These are phyloP conservation scores for Rhypophila decipiens DNA, from an alignment of 495 filamentous ascomycete genomes.

Conservation along the genomic window DNA sequence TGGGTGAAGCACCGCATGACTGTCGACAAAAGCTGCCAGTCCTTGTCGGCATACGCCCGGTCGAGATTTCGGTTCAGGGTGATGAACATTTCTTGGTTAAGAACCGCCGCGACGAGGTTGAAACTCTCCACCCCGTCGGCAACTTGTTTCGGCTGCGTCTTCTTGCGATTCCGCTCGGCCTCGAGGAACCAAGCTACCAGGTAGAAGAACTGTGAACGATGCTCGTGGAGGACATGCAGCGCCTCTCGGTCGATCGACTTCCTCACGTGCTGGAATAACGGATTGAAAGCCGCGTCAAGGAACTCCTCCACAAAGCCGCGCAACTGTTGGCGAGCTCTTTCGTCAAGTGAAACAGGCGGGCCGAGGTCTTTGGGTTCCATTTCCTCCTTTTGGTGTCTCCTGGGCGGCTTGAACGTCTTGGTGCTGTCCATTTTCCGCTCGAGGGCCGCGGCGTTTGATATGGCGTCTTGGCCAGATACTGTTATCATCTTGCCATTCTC, in stretches of 20 bases:
- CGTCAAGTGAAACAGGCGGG: constrained; percentile 58
- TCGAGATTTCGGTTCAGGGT: constrained; percentile 80
- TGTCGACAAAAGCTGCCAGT: constrained; percentile 79
- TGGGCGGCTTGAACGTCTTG: constrained; percentile 85
- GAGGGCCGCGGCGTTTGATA: constrained; percentile 66
- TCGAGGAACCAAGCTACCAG: constrained; percentile 90
- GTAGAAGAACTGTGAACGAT: constrained; percentile 83
- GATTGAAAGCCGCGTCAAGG: constrained; percentile 92
- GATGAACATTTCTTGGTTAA: constrained; percentile 90
- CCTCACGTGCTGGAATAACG: constrained; percentile 77
- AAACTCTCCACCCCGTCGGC: constrained; percentile 68
- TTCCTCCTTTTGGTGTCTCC: constrained; percentile 54
- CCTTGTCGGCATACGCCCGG: constrained; percentile 67
- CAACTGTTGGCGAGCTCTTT: constrained; percentile 63
- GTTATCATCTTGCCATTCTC: constrained; percentile 76
- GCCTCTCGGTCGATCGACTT: constrained; percentile 89
- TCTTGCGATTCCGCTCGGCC: constrained; percentile 74
- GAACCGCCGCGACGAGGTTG: constrained; percentile 75
- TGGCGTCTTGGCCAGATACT: constrained; percentile 78
- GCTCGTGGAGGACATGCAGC: constrained; percentile 67
- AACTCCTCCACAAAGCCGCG: constrained; percentile 87
- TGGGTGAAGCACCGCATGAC: constrained; percentile 88
- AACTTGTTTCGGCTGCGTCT: constrained; percentile 37
- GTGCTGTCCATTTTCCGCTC: constrained; percentile 81
- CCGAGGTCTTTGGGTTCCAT: constrained; percentile 70